These are phyloP conservation scores for Debaryomyces maramus DNA, from an alignment of 805 yeast species.

Conservation along the genomic window DNA sequence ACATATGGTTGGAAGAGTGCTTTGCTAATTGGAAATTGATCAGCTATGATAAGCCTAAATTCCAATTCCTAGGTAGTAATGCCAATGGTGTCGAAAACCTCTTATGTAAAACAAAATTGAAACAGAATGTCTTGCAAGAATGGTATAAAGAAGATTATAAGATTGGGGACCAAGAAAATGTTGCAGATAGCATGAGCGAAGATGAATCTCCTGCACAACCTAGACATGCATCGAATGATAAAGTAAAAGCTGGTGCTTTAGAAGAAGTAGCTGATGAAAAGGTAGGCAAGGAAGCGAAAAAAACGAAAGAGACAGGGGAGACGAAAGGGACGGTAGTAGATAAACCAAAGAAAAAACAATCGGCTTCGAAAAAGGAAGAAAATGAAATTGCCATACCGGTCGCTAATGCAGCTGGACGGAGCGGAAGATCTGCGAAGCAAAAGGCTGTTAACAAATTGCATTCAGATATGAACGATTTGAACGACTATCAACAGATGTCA, in stretches of 20 bases:
- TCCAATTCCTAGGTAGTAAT: conserved; percentile 45
- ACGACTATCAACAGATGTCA: conserved; percentile 53
- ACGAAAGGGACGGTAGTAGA: background rate
- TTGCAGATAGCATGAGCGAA: conserved; percentile 31
- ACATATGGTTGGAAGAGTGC: conserved; percentile 86
- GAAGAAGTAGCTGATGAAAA: conserved; percentile 19
- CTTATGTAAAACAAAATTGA: conserved; percentile 53
- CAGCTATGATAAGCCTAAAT: conserved; percentile 47
- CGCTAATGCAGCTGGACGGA: conserved; percentile 1
- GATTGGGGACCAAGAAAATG: conserved; percentile 17
- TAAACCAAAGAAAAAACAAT: background rate
- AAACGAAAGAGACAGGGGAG: background rate
- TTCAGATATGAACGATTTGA: conserved; percentile 65
- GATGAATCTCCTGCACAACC: conserved; percentile 19
- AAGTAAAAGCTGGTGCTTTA: conserved; percentile 4
- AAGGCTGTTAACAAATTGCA: conserved; percentile 68
- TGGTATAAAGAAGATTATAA: conserved; percentile 27
- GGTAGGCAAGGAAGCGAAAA: background rate
- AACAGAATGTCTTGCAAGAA: conserved; percentile 37
- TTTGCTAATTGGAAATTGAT: conserved; percentile 58
- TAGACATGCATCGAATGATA: conserved; percentile 1
- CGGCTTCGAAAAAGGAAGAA: background rate
- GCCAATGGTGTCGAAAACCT: conserved; percentile 42
- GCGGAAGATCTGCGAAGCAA: conserved; percentile 58
- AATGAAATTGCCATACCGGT: conserved; percentile 8